phyloP scores from a whole-genome alignment of 371 early-diverging fungal species.

The Mucor irregularis region DNA sequence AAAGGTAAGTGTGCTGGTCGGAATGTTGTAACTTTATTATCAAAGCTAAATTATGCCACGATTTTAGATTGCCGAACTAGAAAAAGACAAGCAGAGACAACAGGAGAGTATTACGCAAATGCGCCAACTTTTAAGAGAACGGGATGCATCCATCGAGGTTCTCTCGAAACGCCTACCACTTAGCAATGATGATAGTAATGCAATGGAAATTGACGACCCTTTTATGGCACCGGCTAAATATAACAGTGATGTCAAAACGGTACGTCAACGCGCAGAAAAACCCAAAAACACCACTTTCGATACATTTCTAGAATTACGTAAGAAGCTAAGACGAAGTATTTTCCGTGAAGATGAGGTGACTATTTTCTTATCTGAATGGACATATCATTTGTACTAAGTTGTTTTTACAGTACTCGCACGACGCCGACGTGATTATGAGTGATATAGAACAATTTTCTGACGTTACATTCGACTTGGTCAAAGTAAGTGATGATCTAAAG shows the following conservation, averaged over 20 bases:
- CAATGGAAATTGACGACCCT: not conserved
- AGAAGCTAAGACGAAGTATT: conserved; percentile 35
- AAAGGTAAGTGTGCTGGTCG: too few species aligned
- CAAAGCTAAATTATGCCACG: too few species aligned
- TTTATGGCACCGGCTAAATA: too few species aligned
- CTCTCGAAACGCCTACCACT: not conserved
- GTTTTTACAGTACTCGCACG: conserved; percentile 27
- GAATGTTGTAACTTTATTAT: too few species aligned
- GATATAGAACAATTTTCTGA: conserved; percentile 43
- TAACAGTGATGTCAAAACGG: too few species aligned
- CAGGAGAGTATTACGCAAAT: conserved; percentile 24
- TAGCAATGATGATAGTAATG: not conserved
- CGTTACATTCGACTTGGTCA: conserved; percentile 46
- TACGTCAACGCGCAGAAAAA: not conserved
- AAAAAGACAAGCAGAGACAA: conserved; percentile 33
- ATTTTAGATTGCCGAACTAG: conserved; percentile 33
- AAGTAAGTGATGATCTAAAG: conserved; percentile 28
- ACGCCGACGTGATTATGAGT: conserved; percentile 35
- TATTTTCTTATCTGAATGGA: not conserved
- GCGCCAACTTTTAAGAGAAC: conserved; percentile 15
- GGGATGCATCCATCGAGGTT: conserved; percentile 12
- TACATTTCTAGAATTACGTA: conserved; percentile 35
- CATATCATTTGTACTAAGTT: not conserved
- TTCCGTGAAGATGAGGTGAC: conserved; percentile 41
- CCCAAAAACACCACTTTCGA: not conserved